Evolutionary conservation across 2,329 filamentous ascomycete genomes (phyloP), one percentile per base, ranked within the genome.

Genomic region (Sporothrix inflata): DNA sequence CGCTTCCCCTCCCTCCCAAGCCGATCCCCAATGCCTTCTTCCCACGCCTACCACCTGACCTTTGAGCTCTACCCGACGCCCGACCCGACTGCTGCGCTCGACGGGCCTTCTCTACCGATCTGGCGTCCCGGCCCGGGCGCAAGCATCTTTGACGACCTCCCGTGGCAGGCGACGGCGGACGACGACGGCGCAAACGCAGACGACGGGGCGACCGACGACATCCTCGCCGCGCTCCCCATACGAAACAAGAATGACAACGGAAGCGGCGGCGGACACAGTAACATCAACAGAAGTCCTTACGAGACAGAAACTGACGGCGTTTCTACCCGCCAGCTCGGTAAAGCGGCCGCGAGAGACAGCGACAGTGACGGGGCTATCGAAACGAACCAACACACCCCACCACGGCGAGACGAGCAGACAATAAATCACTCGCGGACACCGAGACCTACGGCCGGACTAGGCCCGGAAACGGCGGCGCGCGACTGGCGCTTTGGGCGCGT

Each of bases 401-500:
- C 5, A 40, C 57, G 11, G 27, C 57, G 11, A 45, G 47, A 11
- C 40, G 49, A 11, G 3, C 19, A 49, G 4, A n/a, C 24, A 4
- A 66, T 16, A 30, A 34, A 34, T 4, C 11, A 49, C 40, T 4
- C 21, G 12, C 47, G 7, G 1, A 30, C 70, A n/a, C 19, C 24
- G 19, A 11, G 12, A 3, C 21, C 30, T 24, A 79, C 77, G 47
- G 80, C 83, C 19, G 84, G 84, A 3, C 82, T 88, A 71, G 81
- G 82, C 19, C 85, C 85, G 1, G 79, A 82, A 73, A 84, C 82
- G 57, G 88, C 88, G 1, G 81, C 82, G 3, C 83, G 81, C 71
- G 95, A 98, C 80, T 95, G 93, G 91, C 87, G 96, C 70, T 94
- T 97, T 79, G 92, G 91, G 60, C 85, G 85, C n/a, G 87, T 98